Conservation (phyloP, 2,329 filamentous ascomycete species). For the Septoria petroselini region DNA sequence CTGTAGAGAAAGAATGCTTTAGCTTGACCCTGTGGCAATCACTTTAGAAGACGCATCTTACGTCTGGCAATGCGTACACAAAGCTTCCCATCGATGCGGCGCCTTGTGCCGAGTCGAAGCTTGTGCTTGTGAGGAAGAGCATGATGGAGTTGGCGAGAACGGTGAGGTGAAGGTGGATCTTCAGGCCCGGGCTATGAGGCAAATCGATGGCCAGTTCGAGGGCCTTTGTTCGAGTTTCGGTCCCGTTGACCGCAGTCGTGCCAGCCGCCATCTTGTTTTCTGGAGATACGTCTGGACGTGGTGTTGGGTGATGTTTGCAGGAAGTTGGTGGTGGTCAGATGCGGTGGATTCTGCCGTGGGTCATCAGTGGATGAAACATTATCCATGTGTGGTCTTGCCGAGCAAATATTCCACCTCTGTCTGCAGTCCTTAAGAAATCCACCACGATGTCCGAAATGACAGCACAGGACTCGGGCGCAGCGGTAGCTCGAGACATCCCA, state of each 20-base stretch:
- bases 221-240: slow-evolving; percentile 39
- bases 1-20: slow-evolving; percentile 29
- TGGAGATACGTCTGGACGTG: neutral
- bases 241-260: slow-evolving; percentile 31
- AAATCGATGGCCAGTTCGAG: slow-evolving; percentile 57
- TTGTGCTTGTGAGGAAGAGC: slow-evolving; percentile 57
- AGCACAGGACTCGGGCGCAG: neutral
- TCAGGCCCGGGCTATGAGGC: slow-evolving; percentile 55
- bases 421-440: too few species aligned
- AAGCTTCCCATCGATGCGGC: slow-evolving; percentile 72
- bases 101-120: slow-evolving; percentile 43
- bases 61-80: slow-evolving; percentile 89
- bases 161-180: slow-evolving; percentile 58
- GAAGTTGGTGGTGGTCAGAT: neutral
- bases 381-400: too few species aligned
- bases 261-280: slow-evolving; percentile 27
- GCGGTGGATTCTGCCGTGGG: neutral
- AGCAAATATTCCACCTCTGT: too few species aligned
- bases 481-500: neutral
- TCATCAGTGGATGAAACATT: too few species aligned
- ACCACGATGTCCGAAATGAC: neutral
- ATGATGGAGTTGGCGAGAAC: slow-evolving; percentile 52
- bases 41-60: slow-evolving; percentile 43
- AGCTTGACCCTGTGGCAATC: neutral
- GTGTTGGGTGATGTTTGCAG: neutral